Conservation (phyloP, 202 grass and related monocot species). For the Panicum hallii region DNA sequence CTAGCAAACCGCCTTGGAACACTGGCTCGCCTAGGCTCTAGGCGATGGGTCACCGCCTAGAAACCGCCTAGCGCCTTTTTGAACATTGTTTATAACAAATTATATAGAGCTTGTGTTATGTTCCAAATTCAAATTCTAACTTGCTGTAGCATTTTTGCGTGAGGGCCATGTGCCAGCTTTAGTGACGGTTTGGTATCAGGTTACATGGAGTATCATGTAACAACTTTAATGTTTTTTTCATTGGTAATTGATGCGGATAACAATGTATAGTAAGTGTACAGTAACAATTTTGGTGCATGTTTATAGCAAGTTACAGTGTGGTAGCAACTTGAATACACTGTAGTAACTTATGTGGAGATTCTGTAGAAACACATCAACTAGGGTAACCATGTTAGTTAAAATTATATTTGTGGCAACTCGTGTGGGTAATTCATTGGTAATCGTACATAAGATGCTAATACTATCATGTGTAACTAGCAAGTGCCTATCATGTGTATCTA, state of each 20-base stretch:
- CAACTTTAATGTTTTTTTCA: neutral
- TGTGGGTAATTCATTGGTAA: too few species aligned
- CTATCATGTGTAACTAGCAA: neutral
- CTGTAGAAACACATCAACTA: neutral
- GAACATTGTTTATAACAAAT: too few species aligned
- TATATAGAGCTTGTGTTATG: neutral
- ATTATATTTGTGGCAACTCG: too few species aligned
- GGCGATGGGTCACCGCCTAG: too few species aligned
- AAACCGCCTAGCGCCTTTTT: too few species aligned
- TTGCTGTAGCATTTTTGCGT: neutral
- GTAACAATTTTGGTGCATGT: neutral
- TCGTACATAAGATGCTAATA: neutral
- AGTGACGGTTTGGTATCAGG: neutral
- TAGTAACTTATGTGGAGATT: neutral
- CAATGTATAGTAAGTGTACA: neutral
- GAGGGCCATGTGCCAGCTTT: neutral
- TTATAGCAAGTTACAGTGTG: too few species aligned
- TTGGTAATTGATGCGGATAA: neutral
- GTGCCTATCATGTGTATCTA: neutral
- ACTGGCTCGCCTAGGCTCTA: too few species aligned
- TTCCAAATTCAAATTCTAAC: neutral
- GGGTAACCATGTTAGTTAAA: neutral
- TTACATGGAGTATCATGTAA: neutral
- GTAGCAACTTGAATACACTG: neutral
- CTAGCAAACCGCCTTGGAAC: too few species aligned